Evolutionary conservation across 2,329 filamentous ascomycete species (phyloP).

Genomic region (Talaromyces pinophilus): DNA sequence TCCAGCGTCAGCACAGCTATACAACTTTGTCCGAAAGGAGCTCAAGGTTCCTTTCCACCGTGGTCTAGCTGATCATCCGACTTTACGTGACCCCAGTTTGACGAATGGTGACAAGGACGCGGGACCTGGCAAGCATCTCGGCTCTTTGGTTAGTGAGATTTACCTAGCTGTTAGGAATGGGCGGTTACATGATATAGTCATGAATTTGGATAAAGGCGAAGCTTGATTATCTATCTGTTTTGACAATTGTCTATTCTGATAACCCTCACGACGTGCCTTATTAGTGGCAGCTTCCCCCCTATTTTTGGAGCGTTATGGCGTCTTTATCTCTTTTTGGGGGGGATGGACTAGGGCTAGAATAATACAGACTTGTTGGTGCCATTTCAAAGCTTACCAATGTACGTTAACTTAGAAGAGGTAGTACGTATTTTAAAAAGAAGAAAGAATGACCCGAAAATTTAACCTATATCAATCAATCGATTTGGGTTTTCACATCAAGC

Average conservation of each 20-base stretch:
- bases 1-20: conserved; percentile 34
- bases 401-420: too few relatives aligned
- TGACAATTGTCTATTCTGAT: background rate
- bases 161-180: conserved; percentile 32
- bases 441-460: background rate
- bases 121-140: conserved; percentile 27
- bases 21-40: conserved; percentile 39
- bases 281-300: background rate
- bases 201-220: conserved; percentile 5
- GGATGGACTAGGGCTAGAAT: background rate
- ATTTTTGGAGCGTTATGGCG: background rate
- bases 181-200: conserved; percentile 20
- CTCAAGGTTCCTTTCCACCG: conserved; percentile 38
- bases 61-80: conserved; percentile 35
- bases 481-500: background rate
- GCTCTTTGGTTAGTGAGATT: conserved; percentile 31
- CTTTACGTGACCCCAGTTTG: conserved; percentile 15
- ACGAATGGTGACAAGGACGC: conserved; percentile 9
- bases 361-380: background rate
- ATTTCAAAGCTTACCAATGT: too few relatives aligned
- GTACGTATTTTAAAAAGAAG: too few relatives aligned
- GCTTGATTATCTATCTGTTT: background rate
- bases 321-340: background rate
- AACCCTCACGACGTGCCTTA: background rate
- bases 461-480: background rate